Evolutionary conservation across 1,284 basidiomycete genomes (phyloP).

Genomic region (Ustilago nuda): DNA sequence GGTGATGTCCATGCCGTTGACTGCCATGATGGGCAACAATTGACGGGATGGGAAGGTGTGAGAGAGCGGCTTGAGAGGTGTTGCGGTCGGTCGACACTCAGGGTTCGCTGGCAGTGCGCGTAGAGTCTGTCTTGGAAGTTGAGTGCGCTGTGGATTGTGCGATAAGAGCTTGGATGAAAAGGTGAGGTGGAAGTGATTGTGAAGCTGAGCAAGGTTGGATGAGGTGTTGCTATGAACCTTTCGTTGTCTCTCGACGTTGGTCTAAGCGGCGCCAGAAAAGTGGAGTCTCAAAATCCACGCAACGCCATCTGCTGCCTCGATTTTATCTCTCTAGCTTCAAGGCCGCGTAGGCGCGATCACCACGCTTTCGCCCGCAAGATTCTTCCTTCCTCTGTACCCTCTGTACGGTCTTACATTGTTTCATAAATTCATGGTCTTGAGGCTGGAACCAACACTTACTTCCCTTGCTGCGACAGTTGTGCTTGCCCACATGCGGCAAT

Average conservation of each 20-base stretch:
- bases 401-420: background rate
- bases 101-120: background rate
- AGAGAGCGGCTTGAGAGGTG: background rate
- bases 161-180: background rate
- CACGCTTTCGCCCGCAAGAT: background rate
- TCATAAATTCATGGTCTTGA: background rate
- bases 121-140: background rate
- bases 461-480: background rate
- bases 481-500: background rate
- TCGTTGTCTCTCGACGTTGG: slow-evolving; percentile 14
- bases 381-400: background rate
- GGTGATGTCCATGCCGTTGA: slow-evolving; percentile 55
- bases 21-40: slow-evolving; percentile 26
- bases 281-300: slow-evolving; percentile 26
- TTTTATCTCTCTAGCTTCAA: background rate
- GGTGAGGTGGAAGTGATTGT: background rate
- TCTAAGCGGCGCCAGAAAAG: slow-evolving; percentile 34
- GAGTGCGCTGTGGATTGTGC: background rate
- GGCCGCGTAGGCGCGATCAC: slow-evolving; percentile 51
- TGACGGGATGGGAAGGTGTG: background rate
- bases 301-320: slow-evolving; percentile 8
- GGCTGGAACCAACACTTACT: background rate
- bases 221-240: slow-evolving; percentile 25
- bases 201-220: slow-evolving; percentile 11
- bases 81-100: too few species aligned